Evolutionary conservation across 495 filamentous ascomycete species (phyloP).

Genomic region (Penicillium salamii): DNA sequence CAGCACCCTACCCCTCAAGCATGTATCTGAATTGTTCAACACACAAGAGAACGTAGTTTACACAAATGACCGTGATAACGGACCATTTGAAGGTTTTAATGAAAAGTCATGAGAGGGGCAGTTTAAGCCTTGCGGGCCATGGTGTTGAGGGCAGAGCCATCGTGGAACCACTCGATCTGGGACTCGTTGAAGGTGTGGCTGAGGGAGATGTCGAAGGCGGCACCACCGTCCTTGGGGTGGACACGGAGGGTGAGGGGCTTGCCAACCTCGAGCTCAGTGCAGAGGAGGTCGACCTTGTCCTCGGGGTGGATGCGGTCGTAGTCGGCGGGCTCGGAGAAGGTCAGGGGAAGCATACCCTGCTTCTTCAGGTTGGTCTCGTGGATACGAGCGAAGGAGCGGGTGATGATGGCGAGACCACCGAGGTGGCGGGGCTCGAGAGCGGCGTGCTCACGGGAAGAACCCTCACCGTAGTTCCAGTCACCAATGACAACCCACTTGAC

Average conservation of each 20-base stretch:
- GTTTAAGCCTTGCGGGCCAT: slow-evolving; percentile 77
- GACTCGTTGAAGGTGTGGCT: slow-evolving; percentile 94
- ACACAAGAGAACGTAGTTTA: slow-evolving; percentile 13
- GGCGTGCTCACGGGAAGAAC: slow-evolving; percentile 94
- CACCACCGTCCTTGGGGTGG: slow-evolving; percentile 77
- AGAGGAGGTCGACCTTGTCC: slow-evolving; percentile 86
- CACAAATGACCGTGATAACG: slow-evolving; percentile 5
- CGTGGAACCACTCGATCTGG: slow-evolving; percentile 98
- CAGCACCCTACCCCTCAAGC: background rate
- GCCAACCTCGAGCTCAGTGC: slow-evolving; percentile 88
- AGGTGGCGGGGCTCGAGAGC: slow-evolving; percentile 97
- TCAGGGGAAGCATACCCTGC: slow-evolving; percentile 99
- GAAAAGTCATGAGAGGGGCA: slow-evolving; percentile 3
- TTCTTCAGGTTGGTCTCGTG: slow-evolving; percentile 99
- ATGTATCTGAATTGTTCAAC: slow-evolving; percentile 12
- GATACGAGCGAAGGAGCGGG: slow-evolving; percentile 94
- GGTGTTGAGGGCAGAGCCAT: slow-evolving; percentile 94
- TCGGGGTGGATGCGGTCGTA: slow-evolving; percentile 95
- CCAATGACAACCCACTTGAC: slow-evolving; percentile 97
- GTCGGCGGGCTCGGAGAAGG: slow-evolving; percentile 90
- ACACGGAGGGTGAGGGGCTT: slow-evolving; percentile 91
- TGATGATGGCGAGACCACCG: slow-evolving; percentile 95
- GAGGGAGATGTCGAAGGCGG: slow-evolving; percentile 77
- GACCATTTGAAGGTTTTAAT: slow-evolving; percentile 7
- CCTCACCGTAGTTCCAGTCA: slow-evolving; percentile 99